Evolutionary conservation across 768 basidiomycete genomes (phyloP).

Genomic region (Boletus rufocinnamomeus): DNA sequence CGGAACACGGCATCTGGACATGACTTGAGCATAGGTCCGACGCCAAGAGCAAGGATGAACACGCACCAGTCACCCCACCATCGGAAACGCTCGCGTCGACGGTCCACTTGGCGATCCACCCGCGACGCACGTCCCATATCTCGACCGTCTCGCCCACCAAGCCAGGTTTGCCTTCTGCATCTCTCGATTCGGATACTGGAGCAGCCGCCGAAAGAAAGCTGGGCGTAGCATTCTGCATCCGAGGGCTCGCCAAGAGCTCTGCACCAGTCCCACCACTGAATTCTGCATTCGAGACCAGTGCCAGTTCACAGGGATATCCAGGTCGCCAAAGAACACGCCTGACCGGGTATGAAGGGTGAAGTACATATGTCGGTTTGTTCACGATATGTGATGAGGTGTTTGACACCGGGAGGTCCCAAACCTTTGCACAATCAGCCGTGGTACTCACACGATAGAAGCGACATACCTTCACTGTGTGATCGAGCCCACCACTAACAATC

Average conservation of each 20-base stretch:
- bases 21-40: neutral
- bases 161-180: slow-evolving; percentile 15
- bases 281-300: slow-evolving; percentile 67
- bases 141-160: slow-evolving; percentile 62
- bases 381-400: slow-evolving; percentile 53
- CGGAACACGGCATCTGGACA: slow-evolving; percentile 64
- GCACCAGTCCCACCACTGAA: slow-evolving; percentile 39
- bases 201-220: slow-evolving; percentile 21
- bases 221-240: slow-evolving; percentile 28
- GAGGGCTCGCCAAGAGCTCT: slow-evolving; percentile 29
- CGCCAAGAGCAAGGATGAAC: neutral
- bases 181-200: slow-evolving; percentile 18
- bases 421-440: slow-evolving; percentile 37
- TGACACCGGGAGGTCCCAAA: slow-evolving; percentile 64
- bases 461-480: slow-evolving; percentile 73
- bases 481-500: slow-evolving; percentile 79
- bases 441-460: neutral
- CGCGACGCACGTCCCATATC: slow-evolving; percentile 84
- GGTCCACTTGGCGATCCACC: slow-evolving; percentile 83
- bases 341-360: slow-evolving; percentile 76
- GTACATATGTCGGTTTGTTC: slow-evolving; percentile 64
- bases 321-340: slow-evolving; percentile 79
- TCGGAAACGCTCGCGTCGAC: slow-evolving; percentile 64
- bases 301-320: slow-evolving; percentile 72
- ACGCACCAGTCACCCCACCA: slow-evolving; percentile 72